Base-by-base conservation (phyloP, 108 stramenopile species). In the Nitzschia sp. region DNA sequence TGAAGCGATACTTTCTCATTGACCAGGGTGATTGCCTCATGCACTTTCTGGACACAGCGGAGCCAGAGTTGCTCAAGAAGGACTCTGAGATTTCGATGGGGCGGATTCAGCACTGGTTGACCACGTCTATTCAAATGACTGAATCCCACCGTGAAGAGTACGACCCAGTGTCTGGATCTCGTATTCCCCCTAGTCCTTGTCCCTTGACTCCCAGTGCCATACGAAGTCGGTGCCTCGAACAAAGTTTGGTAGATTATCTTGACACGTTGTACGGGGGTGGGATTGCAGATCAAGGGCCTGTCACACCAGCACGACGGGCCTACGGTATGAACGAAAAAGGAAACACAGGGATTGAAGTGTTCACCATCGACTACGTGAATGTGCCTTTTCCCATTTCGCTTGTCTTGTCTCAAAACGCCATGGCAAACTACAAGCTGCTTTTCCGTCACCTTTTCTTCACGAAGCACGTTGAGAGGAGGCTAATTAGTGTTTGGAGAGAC, bases 401-500 rank as follows among this genome's bases (percentile, higher is more conserved):
- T 40, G 78, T 99, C 21, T 67, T 99, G 15, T 93, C 94, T 0
- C 62, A 77, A 29, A 72, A 75, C 8, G 79, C 80, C 25, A 73
- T 98, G 52, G 80, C 80, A 17, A 96, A 85, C 63, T 99, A 99
- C 75, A 96, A 97, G 79, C 80, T 98, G 39, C 63, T 98, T 25
- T 99, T 97, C 71, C 87, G 99, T 22, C 97, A 95, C 64, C 71
- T 99, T n/a, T 97, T 98, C 79, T 96, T 97, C 69, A 86, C 89
- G 38, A 99, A 98, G 81, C 91, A 96, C 72, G 97, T 97, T 15
- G 97, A 98, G 80, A 84, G 95, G n/a, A 82, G 88, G 41, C 90
- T 99, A 20, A 86, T 94, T 51, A 76, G 70, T 22, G 70, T 88
- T 37, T 98, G 97, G 97, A 69, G 75, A 39, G 94, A 89, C 65